Evolutionary conservation across 495 filamentous ascomycete genomes (phyloP), one percentile per base, ranked within the genome.

Genomic region (Penicilliopsis zonata): DNA sequence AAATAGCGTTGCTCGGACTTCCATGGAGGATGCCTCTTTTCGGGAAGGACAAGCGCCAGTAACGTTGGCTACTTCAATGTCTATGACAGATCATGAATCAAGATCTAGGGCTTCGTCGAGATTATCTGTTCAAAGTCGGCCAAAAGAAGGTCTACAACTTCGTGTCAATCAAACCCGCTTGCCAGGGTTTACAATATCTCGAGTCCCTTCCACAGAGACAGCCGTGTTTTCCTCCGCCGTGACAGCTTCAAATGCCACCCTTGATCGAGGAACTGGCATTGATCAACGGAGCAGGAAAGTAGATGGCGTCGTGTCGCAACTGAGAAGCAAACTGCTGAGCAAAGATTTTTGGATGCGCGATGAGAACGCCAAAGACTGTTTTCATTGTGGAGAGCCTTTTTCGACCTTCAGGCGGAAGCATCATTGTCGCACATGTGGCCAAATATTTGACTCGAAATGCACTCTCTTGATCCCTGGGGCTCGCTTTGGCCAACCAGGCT

Each of bases 341-440:
- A 88, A 82, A 50, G 85, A 94, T 33, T 96, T 92, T 49, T 99
- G 92, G 92, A 99, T 99, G 92, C 81, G 82, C 28, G 92, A 99
- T 57, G 92, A 96, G 47, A 94, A 92, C 48, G 88, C 86, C 28
- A 96, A 88, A 55, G 88, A 95, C 42, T 99, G 92, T 50, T 99
- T 96, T 47, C 69, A 82, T 28, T 99, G 92, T 46, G 80, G 78
- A 26, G 78, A 84, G 40, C 69, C 82, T 13, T 96, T 99, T 44
- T 80, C 85, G 2, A 92, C 92, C 13, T 96, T 94, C 48, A 72
- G 92, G 34, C 74, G 92, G 35, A 96, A 96, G 48, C 92, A 99
- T 56, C 92, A 99, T 48, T 99, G 92, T 49, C 75, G 92, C 29
- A 69, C 69, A 28, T 79, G 92, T 50, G 92, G 92, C 18, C 92